phyloP scores from a whole-genome alignment of 1,284 basidiomycete species.

The Quambalaria eucalypti region DNA sequence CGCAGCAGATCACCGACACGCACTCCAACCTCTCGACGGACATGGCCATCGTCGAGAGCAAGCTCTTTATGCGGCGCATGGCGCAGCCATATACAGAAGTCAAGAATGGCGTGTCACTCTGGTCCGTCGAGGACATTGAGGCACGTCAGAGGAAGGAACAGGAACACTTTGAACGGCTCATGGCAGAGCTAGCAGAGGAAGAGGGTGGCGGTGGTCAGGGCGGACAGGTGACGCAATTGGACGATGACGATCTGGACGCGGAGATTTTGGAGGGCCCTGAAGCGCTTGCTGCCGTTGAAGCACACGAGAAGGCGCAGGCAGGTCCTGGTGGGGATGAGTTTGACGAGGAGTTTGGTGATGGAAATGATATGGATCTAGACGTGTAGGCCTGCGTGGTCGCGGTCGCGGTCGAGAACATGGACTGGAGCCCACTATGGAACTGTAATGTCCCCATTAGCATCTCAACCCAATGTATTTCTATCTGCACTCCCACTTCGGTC shows the following conservation, averaged over 20 bases:
- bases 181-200: slow-evolving; percentile 19
- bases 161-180: slow-evolving; percentile 45
- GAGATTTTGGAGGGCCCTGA: neutral
- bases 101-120: slow-evolving; percentile 82
- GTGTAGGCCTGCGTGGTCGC: too few relatives aligned
- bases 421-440: too few relatives aligned
- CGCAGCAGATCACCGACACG: slow-evolving; percentile 88
- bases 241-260: slow-evolving; percentile 11
- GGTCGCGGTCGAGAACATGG: too few relatives aligned
- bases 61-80: slow-evolving; percentile 93
- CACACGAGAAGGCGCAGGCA: neutral
- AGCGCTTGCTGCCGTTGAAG: slow-evolving; percentile 1
- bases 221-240: too few relatives aligned
- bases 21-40: slow-evolving; percentile 96
- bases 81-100: slow-evolving; percentile 86
- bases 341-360: slow-evolving; percentile 27
- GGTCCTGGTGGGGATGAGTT: slow-evolving; percentile 18
- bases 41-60: slow-evolving; percentile 91
- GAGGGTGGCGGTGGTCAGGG: slow-evolving; percentile 21
- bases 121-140: slow-evolving; percentile 79
- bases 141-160: slow-evolving; percentile 70
- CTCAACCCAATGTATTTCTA: too few relatives aligned
- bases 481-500: too few relatives aligned
- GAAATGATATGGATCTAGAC: slow-evolving; percentile 1
- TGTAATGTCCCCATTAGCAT: too few relatives aligned